These are phyloP conservation scores for Echium plantagineum DNA, from an alignment of 257 asterid species.

Conservation along the genomic window DNA sequence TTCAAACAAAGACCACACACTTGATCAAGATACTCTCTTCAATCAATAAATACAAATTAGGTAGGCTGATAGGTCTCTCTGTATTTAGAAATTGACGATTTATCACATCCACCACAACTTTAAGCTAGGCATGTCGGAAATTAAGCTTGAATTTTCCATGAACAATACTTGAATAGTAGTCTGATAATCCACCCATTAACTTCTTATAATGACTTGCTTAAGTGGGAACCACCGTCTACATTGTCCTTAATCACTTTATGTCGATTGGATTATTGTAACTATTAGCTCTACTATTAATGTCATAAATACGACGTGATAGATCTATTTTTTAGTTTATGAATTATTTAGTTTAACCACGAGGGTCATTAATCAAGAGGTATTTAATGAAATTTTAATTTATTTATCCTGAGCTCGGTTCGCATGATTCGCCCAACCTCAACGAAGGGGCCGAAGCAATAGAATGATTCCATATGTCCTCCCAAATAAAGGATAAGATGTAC, in stretches of 20 bases:
- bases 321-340: too few relatives aligned
- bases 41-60: not conserved
- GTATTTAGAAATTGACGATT: not conserved
- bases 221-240: not conserved
- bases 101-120: not conserved
- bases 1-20: not conserved
- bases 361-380: too few relatives aligned
- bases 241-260: not conserved
- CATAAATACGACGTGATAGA: too few relatives aligned
- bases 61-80: not conserved
- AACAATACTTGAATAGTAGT: not conserved
- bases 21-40: not conserved
- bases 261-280: not conserved
- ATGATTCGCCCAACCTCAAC: too few relatives aligned
- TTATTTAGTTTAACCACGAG: too few relatives aligned
- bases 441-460: too few relatives aligned
- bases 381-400: too few relatives aligned
- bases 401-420: too few relatives aligned
- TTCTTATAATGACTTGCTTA: not conserved
- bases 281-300: not conserved
- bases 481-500: too few relatives aligned
- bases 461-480: too few relatives aligned
- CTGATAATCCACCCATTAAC: not conserved
- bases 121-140: not conserved
- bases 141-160: not conserved